Evolutionary conservation across 2,329 filamentous ascomycete genomes (phyloP), one percentile per base, ranked within the genome.

Genomic region (Boeremia lycopersici): DNA sequence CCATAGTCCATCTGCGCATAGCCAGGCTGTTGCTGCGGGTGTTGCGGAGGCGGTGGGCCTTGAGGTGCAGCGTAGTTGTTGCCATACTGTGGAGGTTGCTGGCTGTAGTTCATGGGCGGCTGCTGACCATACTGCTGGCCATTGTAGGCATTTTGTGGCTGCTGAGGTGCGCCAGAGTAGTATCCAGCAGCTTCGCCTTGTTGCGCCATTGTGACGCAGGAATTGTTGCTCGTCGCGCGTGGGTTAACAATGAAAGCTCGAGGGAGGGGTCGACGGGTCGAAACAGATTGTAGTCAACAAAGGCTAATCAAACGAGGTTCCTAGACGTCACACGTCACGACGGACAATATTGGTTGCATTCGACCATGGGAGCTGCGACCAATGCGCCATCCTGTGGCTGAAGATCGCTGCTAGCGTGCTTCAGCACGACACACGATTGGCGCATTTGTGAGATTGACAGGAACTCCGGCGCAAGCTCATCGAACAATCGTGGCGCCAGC

Each of bases 131-230:
- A 59, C 26, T 61, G 57, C 41, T 62, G 57, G n/a, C 47, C 61
- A 59, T 65, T 70, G 60, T 69, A 66, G 33, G 48, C 48, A 59
- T 67, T 62, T 55, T 66, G 53, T 55, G 57, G 55, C 52, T 67
- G 52, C 56, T 60, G 55, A 55, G 65, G 39, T 49, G 60, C 48
- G 39, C 59, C 64, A 50, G 60, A 59, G 58, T 78, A 79, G 61
- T 78, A 79, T 49, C 65, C 62, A 4, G 70, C 67, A 34, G 76
- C 72, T 63, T 77, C 72, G 35, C 71, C 70, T 53, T 59, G 68
- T 40, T 68, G 61, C 12, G 70, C 68, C 71, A 74, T 74, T 49
- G 53, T 47, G 47, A 53, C 54, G 38, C 39, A 12, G 30, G 23
- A 38, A 8, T 33, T 12, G 41, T 13, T 46, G 26, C 12, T 26